phyloP scores from a whole-genome alignment of 2,329 filamentous ascomycete genomes.

The Exophiala oligosperma region DNA sequence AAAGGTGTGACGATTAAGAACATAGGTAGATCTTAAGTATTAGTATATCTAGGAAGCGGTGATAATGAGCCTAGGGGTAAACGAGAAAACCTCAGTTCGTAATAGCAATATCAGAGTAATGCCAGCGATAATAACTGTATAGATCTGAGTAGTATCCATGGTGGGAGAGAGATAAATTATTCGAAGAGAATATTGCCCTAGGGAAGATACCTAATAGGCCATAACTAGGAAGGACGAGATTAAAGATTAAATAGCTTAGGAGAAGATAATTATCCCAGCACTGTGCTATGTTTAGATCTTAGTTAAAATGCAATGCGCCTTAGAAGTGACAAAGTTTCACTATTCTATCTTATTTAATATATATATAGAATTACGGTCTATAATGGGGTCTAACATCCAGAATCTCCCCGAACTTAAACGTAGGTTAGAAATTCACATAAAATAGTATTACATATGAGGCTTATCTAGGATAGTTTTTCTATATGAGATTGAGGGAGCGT shows the following conservation, averaged over 20 bases:
- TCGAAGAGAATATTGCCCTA: neutral
- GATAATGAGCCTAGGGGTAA: neutral
- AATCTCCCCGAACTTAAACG: neutral
- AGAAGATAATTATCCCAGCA: neutral
- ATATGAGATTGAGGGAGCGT: neutral
- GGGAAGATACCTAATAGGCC: neutral
- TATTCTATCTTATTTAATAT: neutral
- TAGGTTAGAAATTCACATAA: neutral
- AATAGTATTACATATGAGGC: neutral
- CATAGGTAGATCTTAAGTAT: neutral
- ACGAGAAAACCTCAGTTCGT: neutral
- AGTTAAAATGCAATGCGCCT: neutral
- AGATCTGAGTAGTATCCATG: neutral
- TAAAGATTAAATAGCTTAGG: neutral
- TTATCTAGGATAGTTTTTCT: neutral
- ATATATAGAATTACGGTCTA: too few species aligned
- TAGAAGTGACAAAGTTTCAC: neutral
- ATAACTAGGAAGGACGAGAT: neutral
- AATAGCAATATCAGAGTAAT: neutral
- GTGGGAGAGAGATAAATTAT: neutral
- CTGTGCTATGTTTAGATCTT: neutral
- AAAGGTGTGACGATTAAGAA: neutral
- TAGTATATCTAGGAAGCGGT: neutral
- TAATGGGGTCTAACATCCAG: neutral
- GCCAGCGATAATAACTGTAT: neutral